Evolutionary conservation across 805 yeast genomes (phyloP), one percentile per base, ranked within the genome.

Genomic region (Blastobotrys attinorum): DNA sequence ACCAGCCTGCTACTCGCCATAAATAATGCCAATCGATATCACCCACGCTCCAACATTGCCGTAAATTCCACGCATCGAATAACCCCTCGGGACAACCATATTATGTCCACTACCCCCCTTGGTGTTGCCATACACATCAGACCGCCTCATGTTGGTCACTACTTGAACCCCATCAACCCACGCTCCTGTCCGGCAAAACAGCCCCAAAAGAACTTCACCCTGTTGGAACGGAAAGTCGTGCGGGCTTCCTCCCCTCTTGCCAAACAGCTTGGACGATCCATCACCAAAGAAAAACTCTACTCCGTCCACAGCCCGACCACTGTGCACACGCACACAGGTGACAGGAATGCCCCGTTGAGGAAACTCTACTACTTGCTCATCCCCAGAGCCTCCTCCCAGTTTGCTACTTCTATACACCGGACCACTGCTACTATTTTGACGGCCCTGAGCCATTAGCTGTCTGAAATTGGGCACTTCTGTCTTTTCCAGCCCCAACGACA

Each of bases 131-230:
- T 67, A 74, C 70, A 76, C 63, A 1, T 70, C 71, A 32, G 66
- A 54, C 47, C 79, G 51, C 31, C 56, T 46, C 15, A 49, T 22
- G 31, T 46, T 48, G 2, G 95, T 83, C 16, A 78, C 69, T 27
- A 92, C 65, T 57, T 84, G 92, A 18, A 86, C 66, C 1, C 82
- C 96, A 67, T 92, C 97, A 3, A 92, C 69, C 97, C 97, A 92
- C 1, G 71, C 78, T 8, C 97, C 97, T 34, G 77, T 69, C 50
- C 95, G 70, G 37, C 87, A 64, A 35, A 72, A 69, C 43, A 89
- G 65, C 21, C 81, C 82, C 2, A 69, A 59, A 5, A 90, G 65
- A 7, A 51, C 46, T 57, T 90, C 96, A 38, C 78, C 84, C 0
- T 59, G 60, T 2, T 66, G 65, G n/a, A 88, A 54, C 1, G 57